A percentile compares a stretch with the other conserved stretches of the same genome.
These are phyloP conservation scores for Hexamita inflata DNA, from an alignment of 208 protist genomes.

Conservation along the genomic window DNA sequence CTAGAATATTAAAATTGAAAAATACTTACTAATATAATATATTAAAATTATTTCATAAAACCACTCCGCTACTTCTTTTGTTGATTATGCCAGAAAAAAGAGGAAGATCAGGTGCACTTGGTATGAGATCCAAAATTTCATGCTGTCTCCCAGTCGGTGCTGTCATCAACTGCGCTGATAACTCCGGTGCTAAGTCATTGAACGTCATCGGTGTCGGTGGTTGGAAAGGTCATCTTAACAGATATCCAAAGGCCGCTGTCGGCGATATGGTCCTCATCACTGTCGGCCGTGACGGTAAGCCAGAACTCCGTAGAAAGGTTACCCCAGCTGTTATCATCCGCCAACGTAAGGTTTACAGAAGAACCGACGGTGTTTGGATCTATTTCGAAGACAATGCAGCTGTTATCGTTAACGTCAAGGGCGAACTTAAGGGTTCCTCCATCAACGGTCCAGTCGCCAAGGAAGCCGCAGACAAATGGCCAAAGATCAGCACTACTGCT, in stretches of 20 bases:
- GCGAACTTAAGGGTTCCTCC: slow-evolving; percentile 97
- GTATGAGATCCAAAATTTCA: slow-evolving; percentile 89
- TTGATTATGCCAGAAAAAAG: slow-evolving; percentile 26
- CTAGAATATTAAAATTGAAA: no score
- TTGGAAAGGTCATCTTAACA: slow-evolving; percentile 89
- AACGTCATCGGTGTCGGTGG: slow-evolving; percentile 95
- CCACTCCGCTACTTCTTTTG: no score
- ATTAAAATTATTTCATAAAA: no score
- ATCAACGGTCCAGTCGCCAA: slow-evolving; percentile 95
- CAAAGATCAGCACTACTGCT: slow-evolving; percentile 83
- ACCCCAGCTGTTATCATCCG: slow-evolving; percentile 85
- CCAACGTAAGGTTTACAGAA: slow-evolving; percentile 92
- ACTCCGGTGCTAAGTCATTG: slow-evolving; percentile 98
- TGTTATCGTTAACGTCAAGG: slow-evolving; percentile 98
- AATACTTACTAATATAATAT: no score
- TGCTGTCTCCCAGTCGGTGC: slow-evolving; percentile 89
- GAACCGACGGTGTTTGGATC: slow-evolving; percentile 86
- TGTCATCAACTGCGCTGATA: slow-evolving; percentile 98
- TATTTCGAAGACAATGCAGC: slow-evolving; percentile 99
- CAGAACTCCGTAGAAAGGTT: slow-evolving; percentile 96
- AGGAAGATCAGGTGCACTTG: slow-evolving; percentile 49
- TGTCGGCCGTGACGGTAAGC: slow-evolving; percentile 96
- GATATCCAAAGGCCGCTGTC: slow-evolving; percentile 81
- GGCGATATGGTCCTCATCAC: slow-evolving; percentile 96
- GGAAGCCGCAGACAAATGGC: slow-evolving; percentile 98